phyloP scores from a whole-genome alignment of 805 yeast species.

The Zygoascus bituminiphila region DNA sequence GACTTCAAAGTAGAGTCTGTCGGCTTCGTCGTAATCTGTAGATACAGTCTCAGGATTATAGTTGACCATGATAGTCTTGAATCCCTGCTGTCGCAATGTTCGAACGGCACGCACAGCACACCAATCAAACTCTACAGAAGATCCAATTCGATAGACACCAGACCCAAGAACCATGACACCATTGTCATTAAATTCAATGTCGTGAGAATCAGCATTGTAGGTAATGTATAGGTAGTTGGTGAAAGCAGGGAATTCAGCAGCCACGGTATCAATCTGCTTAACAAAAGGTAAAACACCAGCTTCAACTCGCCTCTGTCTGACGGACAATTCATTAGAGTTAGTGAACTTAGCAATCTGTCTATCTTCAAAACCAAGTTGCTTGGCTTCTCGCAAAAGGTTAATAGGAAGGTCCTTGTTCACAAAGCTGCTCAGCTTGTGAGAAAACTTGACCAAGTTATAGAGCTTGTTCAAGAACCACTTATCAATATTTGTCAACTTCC shows the following conservation, averaged over 20 bases:
- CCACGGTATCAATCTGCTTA: conserved; percentile 96
- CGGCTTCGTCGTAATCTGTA: conserved; percentile 98
- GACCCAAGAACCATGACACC: conserved; percentile 96
- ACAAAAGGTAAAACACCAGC: conserved; percentile 85
- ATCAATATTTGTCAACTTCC: conserved; percentile 86
- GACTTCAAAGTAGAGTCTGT: conserved; percentile 91
- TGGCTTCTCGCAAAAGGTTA: conserved; percentile 66
- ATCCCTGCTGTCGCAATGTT: conserved; percentile 77
- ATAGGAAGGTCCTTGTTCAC: conserved; percentile 45
- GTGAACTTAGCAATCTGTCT: conserved; percentile 88
- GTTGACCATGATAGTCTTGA: conserved; percentile 92
- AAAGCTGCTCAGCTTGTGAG: conserved; percentile 35
- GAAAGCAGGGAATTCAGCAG: conserved; percentile 96
- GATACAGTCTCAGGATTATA: conserved; percentile 98
- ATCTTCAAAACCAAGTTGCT: conserved; percentile 95
- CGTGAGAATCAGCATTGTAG: conserved; percentile 84
- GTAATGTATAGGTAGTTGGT: conserved; percentile 94
- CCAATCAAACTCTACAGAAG: conserved; percentile 99
- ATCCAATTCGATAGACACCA: conserved; percentile 98
- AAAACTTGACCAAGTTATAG: conserved; percentile 63
- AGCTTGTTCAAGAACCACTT: conserved; percentile 93
- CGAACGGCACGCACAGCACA: conserved; percentile 97
- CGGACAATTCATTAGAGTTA: conserved; percentile 84
- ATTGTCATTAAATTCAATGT: conserved; percentile 79
- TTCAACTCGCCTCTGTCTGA: conserved; percentile 81